Conservation (phyloP, 2,329 filamentous ascomycete species). For the Furcasterigmium sp. region DNA sequence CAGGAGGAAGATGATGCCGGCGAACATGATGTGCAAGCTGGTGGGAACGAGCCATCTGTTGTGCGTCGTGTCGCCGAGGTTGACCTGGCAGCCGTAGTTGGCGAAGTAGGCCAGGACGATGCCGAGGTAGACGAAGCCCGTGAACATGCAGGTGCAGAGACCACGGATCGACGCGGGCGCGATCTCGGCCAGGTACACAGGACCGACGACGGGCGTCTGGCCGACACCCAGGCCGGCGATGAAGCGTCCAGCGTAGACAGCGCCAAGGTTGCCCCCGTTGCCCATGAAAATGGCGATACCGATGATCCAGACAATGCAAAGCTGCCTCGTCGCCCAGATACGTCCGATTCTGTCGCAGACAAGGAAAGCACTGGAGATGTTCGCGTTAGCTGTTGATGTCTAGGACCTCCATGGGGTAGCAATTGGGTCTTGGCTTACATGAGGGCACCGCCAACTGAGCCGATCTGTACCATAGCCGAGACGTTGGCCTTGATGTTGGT, state of each 20-base stretch:
- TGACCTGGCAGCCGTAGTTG: constrained; percentile 54
- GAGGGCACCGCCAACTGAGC: constrained; percentile 66
- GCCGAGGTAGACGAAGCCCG: constrained; percentile 61
- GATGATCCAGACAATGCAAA: constrained; percentile 52
- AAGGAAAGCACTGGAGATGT: constrained; percentile 43
- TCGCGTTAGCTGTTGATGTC: background rate
- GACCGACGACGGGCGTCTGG: constrained; percentile 62
- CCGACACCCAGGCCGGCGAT: constrained; percentile 63
- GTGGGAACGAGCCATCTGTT: constrained; percentile 63
- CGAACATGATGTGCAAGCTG: constrained; percentile 72
- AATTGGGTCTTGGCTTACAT: constrained; percentile 26
- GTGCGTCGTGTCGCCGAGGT: constrained; percentile 40
- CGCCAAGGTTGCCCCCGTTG: constrained; percentile 46
- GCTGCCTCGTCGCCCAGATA: constrained; percentile 55
- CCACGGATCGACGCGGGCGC: constrained; percentile 65
- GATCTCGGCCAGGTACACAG: constrained; percentile 69
- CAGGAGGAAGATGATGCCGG: constrained; percentile 63
- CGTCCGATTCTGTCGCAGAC: constrained; percentile 57
- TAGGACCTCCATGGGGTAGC: background rate
- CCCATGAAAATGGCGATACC: constrained; percentile 55
- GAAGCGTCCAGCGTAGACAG: constrained; percentile 61
- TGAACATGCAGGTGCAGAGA: constrained; percentile 60
- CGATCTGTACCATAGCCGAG: constrained; percentile 76
- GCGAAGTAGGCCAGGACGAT: constrained; percentile 78
- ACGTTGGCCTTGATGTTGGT: constrained; percentile 73